These are phyloP conservation scores for Talaromyces sp. DNA, from an alignment of 2,329 filamentous ascomycete genomes.

Conservation along the genomic window DNA sequence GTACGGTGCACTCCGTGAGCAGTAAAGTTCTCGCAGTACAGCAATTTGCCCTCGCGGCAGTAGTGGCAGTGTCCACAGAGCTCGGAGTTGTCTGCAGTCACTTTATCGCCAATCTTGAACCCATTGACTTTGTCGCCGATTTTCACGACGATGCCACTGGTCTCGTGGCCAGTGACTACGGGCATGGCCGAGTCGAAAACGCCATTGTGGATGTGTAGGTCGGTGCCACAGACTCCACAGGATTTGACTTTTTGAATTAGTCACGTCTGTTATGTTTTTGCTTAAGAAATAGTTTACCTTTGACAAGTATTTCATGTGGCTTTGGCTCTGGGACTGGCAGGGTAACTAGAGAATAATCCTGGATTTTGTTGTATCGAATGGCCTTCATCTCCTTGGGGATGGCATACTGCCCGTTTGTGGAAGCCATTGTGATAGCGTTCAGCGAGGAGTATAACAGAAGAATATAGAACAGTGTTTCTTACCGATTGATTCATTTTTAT, in stretches of 20 bases:
- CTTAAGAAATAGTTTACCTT: too few species aligned
- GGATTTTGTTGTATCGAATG: too few species aligned
- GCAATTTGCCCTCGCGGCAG: not conserved
- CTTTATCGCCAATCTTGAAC: not conserved
- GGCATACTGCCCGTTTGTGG: too few species aligned
- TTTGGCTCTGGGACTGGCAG: too few species aligned
- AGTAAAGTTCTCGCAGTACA: not conserved
- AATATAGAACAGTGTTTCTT: too few species aligned
- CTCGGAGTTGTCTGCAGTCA: not conserved
- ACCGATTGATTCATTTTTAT: too few species aligned
- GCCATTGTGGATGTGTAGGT: not conserved
- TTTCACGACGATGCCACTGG: not conserved
- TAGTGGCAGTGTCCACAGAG: not conserved
- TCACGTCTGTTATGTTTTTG: too few species aligned
- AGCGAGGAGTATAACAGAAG: too few species aligned
- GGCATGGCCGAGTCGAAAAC: not conserved
- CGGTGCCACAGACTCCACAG: not conserved
- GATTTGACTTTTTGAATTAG: not conserved
- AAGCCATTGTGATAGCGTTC: too few species aligned
- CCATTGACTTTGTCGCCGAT: not conserved
- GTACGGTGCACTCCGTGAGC: not conserved
- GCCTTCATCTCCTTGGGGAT: too few species aligned
- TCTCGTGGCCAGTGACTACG: not conserved
- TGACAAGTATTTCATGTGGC: too few species aligned
- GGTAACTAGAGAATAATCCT: too few species aligned